Conservation (phyloP, 1,284 basidiomycete genomes). For the Ustilago crameri region DNA sequence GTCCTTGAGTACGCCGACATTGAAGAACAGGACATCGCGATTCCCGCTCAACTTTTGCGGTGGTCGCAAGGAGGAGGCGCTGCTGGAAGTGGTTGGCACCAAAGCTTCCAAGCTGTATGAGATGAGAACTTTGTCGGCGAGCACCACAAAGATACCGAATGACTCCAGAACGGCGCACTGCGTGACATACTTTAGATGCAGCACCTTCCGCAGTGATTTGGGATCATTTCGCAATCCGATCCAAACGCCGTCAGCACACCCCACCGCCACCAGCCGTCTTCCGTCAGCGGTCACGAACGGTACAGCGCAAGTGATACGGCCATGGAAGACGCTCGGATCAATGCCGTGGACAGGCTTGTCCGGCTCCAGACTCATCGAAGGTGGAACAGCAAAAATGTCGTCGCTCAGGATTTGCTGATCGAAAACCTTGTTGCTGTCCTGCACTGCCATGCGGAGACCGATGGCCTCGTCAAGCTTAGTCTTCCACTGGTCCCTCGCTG, state of each 20-base stretch:
- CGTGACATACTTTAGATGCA: conserved; percentile 88
- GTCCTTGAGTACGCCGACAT: conserved; percentile 83
- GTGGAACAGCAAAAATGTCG: conserved; percentile 64
- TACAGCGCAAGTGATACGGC: conserved; percentile 90
- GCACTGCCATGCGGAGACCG: conserved; percentile 82
- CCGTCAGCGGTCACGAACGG: conserved; percentile 81
- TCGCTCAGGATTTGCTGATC: conserved; percentile 64
- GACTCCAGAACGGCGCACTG: conserved; percentile 94
- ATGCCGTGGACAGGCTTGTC: conserved; percentile 68
- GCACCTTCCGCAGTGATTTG: conserved; percentile 83
- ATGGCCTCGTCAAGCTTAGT: conserved; percentile 87
- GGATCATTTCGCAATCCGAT: conserved; percentile 91
- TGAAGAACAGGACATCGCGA: conserved; percentile 93
- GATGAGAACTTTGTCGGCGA: conserved; percentile 81
- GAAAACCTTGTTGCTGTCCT: conserved; percentile 86
- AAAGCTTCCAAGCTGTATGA: conserved; percentile 91
- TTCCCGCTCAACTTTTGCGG: conserved; percentile 86
- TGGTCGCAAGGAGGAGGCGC: conserved; percentile 69
- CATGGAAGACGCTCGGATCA: conserved; percentile 83
- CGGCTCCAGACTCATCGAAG: conserved; percentile 40
- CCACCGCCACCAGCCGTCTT: conserved; percentile 85
- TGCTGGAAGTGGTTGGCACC: conserved; percentile 82
- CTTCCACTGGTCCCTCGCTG: conserved; percentile 85
- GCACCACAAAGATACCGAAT: conserved; percentile 92
- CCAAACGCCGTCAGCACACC: conserved; percentile 95